Conservation (phyloP, 2,329 filamentous ascomycete species). For the Fusarium sp. region DNA sequence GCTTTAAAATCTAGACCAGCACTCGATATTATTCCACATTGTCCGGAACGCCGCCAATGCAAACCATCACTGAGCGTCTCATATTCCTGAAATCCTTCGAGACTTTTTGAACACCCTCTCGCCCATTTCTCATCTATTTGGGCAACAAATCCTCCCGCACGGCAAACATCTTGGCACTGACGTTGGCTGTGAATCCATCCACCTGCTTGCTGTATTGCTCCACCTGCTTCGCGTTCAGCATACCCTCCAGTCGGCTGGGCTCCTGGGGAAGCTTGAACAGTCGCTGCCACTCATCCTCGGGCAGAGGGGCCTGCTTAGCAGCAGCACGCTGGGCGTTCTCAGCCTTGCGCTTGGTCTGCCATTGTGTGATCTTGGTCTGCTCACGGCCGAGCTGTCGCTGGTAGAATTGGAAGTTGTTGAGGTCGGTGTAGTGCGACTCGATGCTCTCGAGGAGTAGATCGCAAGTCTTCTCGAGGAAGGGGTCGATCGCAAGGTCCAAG, state of each 20-base stretch:
- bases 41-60: slow-evolving; percentile 59
- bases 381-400: slow-evolving; percentile 93
- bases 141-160: slow-evolving; percentile 79
- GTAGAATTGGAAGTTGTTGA: slow-evolving; percentile 99
- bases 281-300: slow-evolving; percentile 98
- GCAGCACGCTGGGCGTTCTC: slow-evolving; percentile 89
- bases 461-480: slow-evolving; percentile 98
- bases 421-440: slow-evolving; percentile 97
- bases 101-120: slow-evolving; percentile 43
- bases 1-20: slow-evolving; percentile 53
- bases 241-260: slow-evolving; percentile 90
- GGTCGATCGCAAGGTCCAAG: slow-evolving; percentile 93
- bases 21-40: slow-evolving; percentile 55
- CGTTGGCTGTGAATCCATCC: slow-evolving; percentile 92
- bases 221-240: slow-evolving; percentile 95
- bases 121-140: slow-evolving; percentile 55
- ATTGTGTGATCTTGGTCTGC: slow-evolving; percentile 95
- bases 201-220: slow-evolving; percentile 98
- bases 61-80: slow-evolving; percentile 54
- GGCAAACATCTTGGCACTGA: slow-evolving; percentile 98
- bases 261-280: slow-evolving; percentile 98
- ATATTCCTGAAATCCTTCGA: slow-evolving; percentile 46
- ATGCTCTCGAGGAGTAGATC: slow-evolving; percentile 96
- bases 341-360: slow-evolving; percentile 96
- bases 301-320: slow-evolving; percentile 88